Evolutionary conservation across 768 basidiomycete genomes (phyloP).

Genomic region (Gelatoporia subvermispora): DNA sequence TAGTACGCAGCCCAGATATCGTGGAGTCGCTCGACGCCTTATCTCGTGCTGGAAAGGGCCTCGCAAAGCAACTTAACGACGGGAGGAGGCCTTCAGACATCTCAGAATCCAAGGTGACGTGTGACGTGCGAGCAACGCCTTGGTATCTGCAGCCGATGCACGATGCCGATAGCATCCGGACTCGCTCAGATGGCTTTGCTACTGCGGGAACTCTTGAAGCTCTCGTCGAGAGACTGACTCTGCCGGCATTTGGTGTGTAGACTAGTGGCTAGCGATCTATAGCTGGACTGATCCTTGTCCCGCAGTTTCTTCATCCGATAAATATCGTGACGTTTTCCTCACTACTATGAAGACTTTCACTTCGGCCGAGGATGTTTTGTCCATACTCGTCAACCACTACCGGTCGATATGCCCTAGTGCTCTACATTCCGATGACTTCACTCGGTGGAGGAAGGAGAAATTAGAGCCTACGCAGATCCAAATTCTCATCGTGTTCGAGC

Average conservation of each 20-base stretch:
- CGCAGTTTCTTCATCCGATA: constrained; percentile 15
- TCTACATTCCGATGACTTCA: constrained; percentile 32
- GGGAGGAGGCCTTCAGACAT: not conserved
- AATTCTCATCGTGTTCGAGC: constrained; percentile 48
- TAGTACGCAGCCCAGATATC: constrained; percentile 22
- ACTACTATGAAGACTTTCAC: constrained; percentile 82
- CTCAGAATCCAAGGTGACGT: constrained; percentile 36
- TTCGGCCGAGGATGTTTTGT: constrained; percentile 61
- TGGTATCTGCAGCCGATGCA: constrained; percentile 60
- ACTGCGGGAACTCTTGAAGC: constrained; percentile 67
- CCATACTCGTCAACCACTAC: constrained; percentile 62
- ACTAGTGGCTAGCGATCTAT: not conserved
- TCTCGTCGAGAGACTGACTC: constrained; percentile 64
- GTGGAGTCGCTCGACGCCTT: constrained; percentile 16
- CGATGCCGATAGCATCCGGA: constrained; percentile 52
- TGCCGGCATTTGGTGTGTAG: too few relatives aligned
- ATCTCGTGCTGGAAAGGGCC: not conserved
- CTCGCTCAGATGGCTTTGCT: constrained; percentile 62
- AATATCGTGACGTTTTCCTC: constrained; percentile 63
- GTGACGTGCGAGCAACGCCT: constrained; percentile 38
- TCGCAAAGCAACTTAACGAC: not conserved
- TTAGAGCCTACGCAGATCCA: constrained; percentile 60
- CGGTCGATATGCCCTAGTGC: constrained; percentile 19
- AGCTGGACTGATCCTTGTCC: not conserved
- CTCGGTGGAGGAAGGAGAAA: constrained; percentile 63